Evolutionary conservation across 352 stramenopile genomes (phyloP), one percentile per base, ranked within the genome.

Genomic region (Paralagenidium karlingii): DNA sequence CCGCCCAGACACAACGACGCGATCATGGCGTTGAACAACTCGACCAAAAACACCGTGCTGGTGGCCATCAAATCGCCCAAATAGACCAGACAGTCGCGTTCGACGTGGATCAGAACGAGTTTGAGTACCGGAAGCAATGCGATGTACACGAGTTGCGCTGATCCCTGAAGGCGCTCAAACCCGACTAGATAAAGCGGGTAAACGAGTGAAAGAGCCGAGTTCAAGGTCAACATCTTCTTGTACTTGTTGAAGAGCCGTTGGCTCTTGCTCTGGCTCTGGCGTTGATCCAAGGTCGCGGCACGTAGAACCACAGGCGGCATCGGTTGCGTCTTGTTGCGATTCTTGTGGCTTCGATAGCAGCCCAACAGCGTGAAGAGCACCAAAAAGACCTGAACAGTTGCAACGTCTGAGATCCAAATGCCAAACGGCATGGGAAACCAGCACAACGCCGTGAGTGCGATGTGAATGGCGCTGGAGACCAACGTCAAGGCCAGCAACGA

Each of bases 1-100:
- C 34, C 56, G 41, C 63, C 55, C 58, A 65, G 57, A 34, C 50
- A 65, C 12, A 50, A 58, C 1, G 46, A 49, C 8, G 58, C 40
- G 15, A 60, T 65, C 2, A 69, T 38, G 2, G 55, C 53, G 24
- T 55, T 58, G 33, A 58, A 60, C 0, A 56, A 13, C 13, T 58
- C 57, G 5, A 60, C 40, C 0, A 43, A 50, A 24, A 69, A 60
- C 0, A 63, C 40, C 5, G 55, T 40, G 0, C 42, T 38, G 19
- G 29, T 31, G 1, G 47, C 45, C 8, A 60, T 38, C 13, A 39
- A 50, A n/a, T 69, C 58, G 28, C 53, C 11, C 8, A 58, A 34
- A 32, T 65, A 37, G 0, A 33, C 24, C 0, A 27, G 36, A 7
- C 44, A 43, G 3, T 28, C 34, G 9, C 55, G 45, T 1, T 44